These are phyloP conservation scores for Tolypocladium album DNA, from an alignment of 2,329 filamentous ascomycete genomes.

Conservation along the genomic window DNA sequence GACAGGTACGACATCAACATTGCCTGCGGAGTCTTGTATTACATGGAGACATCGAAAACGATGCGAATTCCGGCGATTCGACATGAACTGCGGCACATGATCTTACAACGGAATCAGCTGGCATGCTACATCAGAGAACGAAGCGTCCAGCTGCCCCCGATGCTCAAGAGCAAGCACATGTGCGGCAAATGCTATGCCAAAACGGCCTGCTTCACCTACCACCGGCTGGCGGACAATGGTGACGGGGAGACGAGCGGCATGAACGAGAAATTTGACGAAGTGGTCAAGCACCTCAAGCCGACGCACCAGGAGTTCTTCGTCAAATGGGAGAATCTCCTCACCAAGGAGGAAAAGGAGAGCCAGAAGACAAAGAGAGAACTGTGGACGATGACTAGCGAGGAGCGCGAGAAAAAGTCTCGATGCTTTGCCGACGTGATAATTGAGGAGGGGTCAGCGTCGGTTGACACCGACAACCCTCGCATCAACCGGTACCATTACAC, in stretches of 20 bases:
- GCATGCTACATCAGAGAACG: constrained; percentile 77
- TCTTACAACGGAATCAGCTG: constrained; percentile 87
- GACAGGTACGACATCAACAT: constrained; percentile 93
- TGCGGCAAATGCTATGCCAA: constrained; percentile 89
- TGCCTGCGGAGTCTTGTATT: constrained; percentile 84
- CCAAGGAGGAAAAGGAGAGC: constrained; percentile 86
- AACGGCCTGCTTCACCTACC: constrained; percentile 83
- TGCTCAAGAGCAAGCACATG: constrained; percentile 71
- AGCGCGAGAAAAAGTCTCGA: constrained; percentile 78
- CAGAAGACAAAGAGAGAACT: constrained; percentile 81
- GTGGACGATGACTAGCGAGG: constrained; percentile 88
- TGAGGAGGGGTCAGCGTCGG: constrained; percentile 61
- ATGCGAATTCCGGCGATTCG: constrained; percentile 76
- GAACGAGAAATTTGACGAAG: constrained; percentile 69
- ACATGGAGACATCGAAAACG: constrained; percentile 83
- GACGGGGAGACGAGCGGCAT: constrained; percentile 72
- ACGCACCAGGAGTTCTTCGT: constrained; percentile 74
- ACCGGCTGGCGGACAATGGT: constrained; percentile 80
- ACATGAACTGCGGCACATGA: constrained; percentile 88
- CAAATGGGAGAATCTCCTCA: constrained; percentile 89
- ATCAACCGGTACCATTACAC: constrained; percentile 89
- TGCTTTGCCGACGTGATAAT: constrained; percentile 87
- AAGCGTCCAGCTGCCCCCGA: constrained; percentile 67
- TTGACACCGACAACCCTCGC: constrained; percentile 60
- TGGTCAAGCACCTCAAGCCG: constrained; percentile 66